Base-by-base conservation (phyloP, 108 stramenopile species). In the Mayamaea pseudoterrestris region DNA sequence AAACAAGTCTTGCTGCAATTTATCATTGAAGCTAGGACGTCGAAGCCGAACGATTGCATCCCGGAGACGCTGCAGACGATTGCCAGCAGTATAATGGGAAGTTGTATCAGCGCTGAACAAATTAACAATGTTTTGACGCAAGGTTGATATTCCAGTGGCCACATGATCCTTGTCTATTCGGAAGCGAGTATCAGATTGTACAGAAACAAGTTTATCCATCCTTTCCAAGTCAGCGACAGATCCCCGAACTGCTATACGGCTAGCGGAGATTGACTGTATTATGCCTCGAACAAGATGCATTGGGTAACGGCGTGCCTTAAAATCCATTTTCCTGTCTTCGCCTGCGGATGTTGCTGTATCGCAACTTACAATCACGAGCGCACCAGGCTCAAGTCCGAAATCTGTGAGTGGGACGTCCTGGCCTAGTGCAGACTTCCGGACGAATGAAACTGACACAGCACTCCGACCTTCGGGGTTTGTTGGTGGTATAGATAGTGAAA, bases 71-170 rank as follows among this genome's bases (percentile, higher is more conserved):
- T 71, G 52, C n/a, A 63, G 30, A 39, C 69, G 29, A 3, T 5
- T 46, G 18, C 35, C 35, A 12, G 12, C 21, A 13, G 54, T 14
- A 29, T 26, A 5, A 12, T 47, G 6, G 41, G 36, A n/a, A 27
- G 5, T 22, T 9, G 35, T 34, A 48, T 27, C 25, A 16, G 25
- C 20, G 2, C 44, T 65, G 36, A 82, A 63, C 9, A 77, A 55
- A 41, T 66, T 77, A 35, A 78, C 57, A 18, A 93, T 49, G 67
- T 93, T 93, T 48, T 80, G 83, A 9, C 84, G 61, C 6, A 88
- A 63, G 6, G 82, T 73, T 34, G 81, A 81, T 5, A 57, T 52
- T 22, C 74, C 71, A 40, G 61, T 65, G 6, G 65, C 41, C 9
- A 61, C 47, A 9, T 67, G 78, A 44, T 88, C 83, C 36, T 65